Evolutionary conservation across 495 filamentous ascomycete genomes (phyloP).

Genomic region (Hyaloscypha finlandica): DNA sequence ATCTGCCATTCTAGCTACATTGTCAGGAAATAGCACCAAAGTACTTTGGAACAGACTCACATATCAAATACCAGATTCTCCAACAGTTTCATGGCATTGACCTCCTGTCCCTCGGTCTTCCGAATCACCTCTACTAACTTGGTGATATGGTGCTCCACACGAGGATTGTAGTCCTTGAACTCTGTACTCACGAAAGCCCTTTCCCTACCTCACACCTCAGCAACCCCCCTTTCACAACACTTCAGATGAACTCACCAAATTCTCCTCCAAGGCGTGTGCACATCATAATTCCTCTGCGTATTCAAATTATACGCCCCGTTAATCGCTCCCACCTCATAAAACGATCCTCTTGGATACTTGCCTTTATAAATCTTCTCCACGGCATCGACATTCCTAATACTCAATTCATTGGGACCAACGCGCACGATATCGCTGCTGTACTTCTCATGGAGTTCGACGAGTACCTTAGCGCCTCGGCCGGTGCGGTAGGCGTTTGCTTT

Average conservation of each 20-base stretch:
- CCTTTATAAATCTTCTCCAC: conserved; percentile 22
- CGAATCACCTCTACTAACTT: conserved; percentile 19
- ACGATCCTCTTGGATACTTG: conserved; percentile 25
- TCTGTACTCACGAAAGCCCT: conserved; percentile 23
- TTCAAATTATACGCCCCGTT: conserved; percentile 21
- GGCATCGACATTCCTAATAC: conserved; percentile 28
- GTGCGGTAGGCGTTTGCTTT: conserved; percentile 18
- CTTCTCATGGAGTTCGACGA: conserved; percentile 21
- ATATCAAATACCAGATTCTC: conserved; percentile 27
- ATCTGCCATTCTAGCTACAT: conserved; percentile 25
- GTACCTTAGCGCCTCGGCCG: conserved; percentile 4
- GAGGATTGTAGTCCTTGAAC: conserved; percentile 25
- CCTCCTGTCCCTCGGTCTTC: conserved; percentile 11
- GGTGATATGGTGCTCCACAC: conserved; percentile 29
- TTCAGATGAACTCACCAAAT: conserved; percentile 12
- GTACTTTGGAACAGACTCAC: conserved; percentile 11
- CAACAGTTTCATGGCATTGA: conserved; percentile 14
- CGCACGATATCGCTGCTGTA: conserved; percentile 28
- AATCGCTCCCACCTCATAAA: conserved; percentile 27
- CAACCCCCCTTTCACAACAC: neutral
- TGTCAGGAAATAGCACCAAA: too few relatives aligned
- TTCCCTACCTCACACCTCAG: conserved; percentile 13
- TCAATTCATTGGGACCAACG: conserved; percentile 30
- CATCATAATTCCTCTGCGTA: conserved; percentile 20
- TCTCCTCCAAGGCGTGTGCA: conserved; percentile 23